A percentile compares a stretch with the other conserved stretches of the same genome.
Conservation (phyloP, 768 basidiomycete species). For the Auriscalpium orientale region DNA sequence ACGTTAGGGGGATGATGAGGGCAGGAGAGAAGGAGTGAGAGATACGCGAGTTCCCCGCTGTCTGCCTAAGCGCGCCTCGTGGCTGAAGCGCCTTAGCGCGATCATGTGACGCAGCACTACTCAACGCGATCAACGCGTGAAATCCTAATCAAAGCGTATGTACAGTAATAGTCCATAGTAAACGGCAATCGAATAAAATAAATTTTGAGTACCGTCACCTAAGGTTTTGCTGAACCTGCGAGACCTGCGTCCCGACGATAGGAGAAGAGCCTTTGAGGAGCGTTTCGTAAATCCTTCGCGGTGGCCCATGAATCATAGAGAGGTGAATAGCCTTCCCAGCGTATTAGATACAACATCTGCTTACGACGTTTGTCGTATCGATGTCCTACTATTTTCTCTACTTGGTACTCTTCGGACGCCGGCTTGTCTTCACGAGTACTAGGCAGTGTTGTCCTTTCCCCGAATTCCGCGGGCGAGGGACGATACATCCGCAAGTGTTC, state of each 20-base stretch:
- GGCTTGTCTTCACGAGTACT: background rate
- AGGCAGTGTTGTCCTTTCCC: background rate
- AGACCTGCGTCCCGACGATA: background rate
- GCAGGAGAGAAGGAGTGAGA: too few relatives aligned
- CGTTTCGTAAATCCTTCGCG: background rate
- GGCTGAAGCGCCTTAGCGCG: too few relatives aligned
- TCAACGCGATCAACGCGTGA: too few relatives aligned
- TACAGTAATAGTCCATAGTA: too few relatives aligned
- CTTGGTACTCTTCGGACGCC: conserved; percentile 1
- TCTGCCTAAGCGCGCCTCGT: too few relatives aligned
- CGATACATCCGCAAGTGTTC: conserved; percentile 17
- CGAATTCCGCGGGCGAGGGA: conserved; percentile 11
- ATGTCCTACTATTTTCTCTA: background rate
- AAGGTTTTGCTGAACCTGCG: background rate
- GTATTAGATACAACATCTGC: conserved; percentile 3
- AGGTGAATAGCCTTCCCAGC: conserved; percentile 11
- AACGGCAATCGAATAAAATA: too few relatives aligned
- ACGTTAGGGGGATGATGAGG: too few relatives aligned
- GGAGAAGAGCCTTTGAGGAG: background rate
- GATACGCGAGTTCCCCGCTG: too few relatives aligned
- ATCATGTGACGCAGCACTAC: too few relatives aligned
- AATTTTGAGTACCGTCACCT: too few relatives aligned
- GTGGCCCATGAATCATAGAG: conserved; percentile 11
- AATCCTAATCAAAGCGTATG: too few relatives aligned
- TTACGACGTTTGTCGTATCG: background rate